A percentile compares a stretch with the other conserved stretches of the same genome.
These are phyloP conservation scores for Skeletonema costatum DNA, from an alignment of 108 stramenopile genomes.

Conservation along the genomic window DNA sequence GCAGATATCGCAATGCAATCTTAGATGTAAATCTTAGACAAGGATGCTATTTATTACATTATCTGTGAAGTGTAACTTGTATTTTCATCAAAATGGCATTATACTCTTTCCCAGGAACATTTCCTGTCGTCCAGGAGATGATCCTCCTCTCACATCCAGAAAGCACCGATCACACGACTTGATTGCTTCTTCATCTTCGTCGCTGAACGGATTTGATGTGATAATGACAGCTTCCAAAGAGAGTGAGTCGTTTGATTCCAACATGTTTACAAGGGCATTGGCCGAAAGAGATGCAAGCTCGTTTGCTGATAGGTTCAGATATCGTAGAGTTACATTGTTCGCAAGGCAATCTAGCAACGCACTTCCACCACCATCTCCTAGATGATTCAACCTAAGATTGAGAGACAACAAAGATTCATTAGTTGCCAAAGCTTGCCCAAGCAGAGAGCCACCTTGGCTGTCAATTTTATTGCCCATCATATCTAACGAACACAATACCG, in stretches of 20 bases:
- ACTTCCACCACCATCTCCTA: slow-evolving; percentile 17
- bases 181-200: slow-evolving; percentile 5
- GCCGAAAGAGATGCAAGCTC: neutral
- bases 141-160: neutral
- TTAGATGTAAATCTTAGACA: neutral
- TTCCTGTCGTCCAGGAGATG: neutral
- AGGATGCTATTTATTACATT: no score
- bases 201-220: slow-evolving; percentile 8
- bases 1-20: slow-evolving; percentile 52
- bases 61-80: no score
- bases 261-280: neutral
- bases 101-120: neutral
- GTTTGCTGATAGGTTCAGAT: neutral
- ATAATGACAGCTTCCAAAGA: slow-evolving; percentile 8
- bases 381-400: slow-evolving; percentile 3
- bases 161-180: neutral
- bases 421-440: neutral
- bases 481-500: slow-evolving; percentile 4
- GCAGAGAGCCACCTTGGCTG: slow-evolving; percentile 1
- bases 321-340: slow-evolving; percentile 4
- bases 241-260: neutral
- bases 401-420: slow-evolving; percentile 20
- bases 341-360: slow-evolving; percentile 4
- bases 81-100: slow-evolving; percentile 2
- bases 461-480: slow-evolving; percentile 20